Evolutionary conservation across 257 asterid genomes (phyloP).

Genomic region (Solanum etuberosum): DNA sequence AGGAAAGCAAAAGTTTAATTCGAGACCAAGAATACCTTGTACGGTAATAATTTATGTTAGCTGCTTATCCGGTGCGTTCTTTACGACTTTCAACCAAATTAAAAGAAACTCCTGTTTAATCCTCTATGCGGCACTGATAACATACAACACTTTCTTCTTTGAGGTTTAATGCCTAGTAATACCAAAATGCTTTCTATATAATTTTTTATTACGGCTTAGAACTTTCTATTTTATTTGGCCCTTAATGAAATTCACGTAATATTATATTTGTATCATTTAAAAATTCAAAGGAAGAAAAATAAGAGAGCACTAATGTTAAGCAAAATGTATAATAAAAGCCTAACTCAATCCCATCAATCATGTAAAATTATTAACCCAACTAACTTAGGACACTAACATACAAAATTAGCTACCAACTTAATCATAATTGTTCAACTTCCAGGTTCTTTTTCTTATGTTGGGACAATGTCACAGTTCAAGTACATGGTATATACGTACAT

Average conservation of each 20-base stretch:
- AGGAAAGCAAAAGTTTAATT: no score
- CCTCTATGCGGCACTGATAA: no score
- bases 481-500: no score
- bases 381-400: not conserved
- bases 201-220: not conserved
- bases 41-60: no score
- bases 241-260: not conserved
- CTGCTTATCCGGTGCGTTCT: rapidly evolving
- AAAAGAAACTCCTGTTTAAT: no score
- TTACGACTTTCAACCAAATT: no score
- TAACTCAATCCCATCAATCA: not conserved
- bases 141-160: no score
- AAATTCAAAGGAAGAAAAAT: not conserved
- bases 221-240: not conserved
- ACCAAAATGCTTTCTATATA: no score
- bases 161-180: no score
- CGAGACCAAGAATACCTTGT: no score
- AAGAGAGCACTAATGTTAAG: not conserved
- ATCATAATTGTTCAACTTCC: not conserved
- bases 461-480: no score
- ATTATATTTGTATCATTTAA: not conserved
- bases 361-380: not conserved
- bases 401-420: not conserved
- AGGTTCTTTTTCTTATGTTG: no score
- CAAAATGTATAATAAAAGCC: not conserved